Evolutionary conservation across 768 basidiomycete genomes (phyloP).

Genomic region (Mycena galericulata): DNA sequence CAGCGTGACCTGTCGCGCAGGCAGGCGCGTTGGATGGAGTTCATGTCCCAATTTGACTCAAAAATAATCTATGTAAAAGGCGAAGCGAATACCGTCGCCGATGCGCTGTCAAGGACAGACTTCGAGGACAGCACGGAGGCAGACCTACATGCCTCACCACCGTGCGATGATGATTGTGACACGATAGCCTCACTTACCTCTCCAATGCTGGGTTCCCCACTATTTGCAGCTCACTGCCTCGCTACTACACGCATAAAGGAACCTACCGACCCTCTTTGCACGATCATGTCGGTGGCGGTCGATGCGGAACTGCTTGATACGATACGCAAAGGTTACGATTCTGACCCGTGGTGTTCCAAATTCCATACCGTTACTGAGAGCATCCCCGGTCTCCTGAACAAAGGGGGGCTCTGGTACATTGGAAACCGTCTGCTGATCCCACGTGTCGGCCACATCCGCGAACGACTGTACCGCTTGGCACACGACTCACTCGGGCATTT

Average conservation of each 20-base stretch:
- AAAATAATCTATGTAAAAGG: constrained; percentile 45
- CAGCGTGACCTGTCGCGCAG: constrained; percentile 42
- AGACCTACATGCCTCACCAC: neutral
- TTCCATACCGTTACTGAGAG: too few species aligned
- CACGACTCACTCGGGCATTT: too few species aligned
- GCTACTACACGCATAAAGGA: neutral
- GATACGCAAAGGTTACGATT: too few species aligned
- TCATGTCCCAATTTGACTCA: constrained; percentile 46
- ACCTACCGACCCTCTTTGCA: neutral
- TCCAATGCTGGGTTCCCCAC: neutral
- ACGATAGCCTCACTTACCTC: neutral
- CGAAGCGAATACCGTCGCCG: constrained; percentile 42
- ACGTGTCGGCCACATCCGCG: constrained; percentile 1
- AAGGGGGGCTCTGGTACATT: too few species aligned
- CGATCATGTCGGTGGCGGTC: too few species aligned
- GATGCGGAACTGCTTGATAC: too few species aligned
- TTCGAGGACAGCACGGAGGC: neutral
- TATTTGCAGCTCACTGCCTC: neutral
- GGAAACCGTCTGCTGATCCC: constrained; percentile 21
- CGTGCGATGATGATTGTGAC: neutral
- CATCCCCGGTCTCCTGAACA: too few species aligned
- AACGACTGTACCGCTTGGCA: constrained; percentile 22
- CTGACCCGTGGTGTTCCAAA: too few species aligned
- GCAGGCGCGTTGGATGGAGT: constrained; percentile 46
- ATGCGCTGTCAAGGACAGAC: constrained; percentile 43